phyloP scores from a whole-genome alignment of 2,329 filamentous ascomycete species.

The Zymoseptoria crescenta region DNA sequence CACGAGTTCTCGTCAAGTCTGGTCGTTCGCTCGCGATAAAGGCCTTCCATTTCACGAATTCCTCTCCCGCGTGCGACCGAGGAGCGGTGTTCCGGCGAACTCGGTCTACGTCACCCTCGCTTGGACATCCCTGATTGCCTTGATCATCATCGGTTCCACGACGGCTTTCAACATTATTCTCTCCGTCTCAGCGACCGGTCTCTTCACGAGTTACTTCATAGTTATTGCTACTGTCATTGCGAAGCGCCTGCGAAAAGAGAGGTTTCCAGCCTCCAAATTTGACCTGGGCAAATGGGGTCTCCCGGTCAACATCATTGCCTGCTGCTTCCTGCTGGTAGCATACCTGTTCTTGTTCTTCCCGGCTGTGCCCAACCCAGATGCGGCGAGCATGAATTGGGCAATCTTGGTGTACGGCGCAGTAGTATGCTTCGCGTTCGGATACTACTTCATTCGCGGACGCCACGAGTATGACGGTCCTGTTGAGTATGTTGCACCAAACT shows the following conservation, averaged over 20 bases:
- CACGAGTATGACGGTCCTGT: conserved; percentile 21
- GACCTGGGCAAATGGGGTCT: conserved; percentile 25
- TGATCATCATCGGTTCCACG: conserved; percentile 33
- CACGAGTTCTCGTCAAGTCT: conserved; percentile 24
- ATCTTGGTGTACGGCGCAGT: conserved; percentile 20
- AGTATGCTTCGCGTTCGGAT: conserved; percentile 11
- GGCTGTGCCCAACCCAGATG: conserved; percentile 16
- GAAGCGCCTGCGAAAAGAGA: conserved; percentile 16
- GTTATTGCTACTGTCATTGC: conserved; percentile 18
- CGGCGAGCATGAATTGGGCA: conserved; percentile 26
- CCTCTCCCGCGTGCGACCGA: conserved; percentile 18
- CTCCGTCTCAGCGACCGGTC: conserved; percentile 27
- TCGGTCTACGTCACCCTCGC: conserved; percentile 21
- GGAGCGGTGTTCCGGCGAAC: conserved; percentile 24
- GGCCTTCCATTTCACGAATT: conserved; percentile 24
- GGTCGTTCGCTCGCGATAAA: conserved; percentile 25
- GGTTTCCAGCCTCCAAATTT: conserved; percentile 18
- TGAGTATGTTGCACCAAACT: conserved; percentile 3
- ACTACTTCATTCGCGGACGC: conserved; percentile 14
- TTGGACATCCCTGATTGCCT: conserved; percentile 23
- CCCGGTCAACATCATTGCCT: conserved; percentile 13
- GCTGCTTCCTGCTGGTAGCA: conserved; percentile 15
- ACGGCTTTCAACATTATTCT: conserved; percentile 39
- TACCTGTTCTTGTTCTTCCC: conserved; percentile 23
- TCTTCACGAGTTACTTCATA: conserved; percentile 20